Base-by-base conservation (phyloP, 2,329 filamentous ascomycete species). In the Chaetomium sp. region DNA sequence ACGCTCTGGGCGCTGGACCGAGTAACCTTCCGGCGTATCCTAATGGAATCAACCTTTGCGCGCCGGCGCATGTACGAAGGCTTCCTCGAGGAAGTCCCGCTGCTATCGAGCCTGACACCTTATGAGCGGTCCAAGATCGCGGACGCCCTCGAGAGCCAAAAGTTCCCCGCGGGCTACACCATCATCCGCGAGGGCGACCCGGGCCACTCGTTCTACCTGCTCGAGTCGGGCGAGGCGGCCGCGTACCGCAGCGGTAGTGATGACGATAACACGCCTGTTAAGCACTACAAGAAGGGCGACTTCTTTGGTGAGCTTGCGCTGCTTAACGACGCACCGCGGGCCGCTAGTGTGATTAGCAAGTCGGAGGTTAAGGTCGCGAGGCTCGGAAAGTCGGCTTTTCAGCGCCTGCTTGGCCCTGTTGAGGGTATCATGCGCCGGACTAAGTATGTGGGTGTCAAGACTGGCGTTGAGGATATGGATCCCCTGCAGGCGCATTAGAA, bases 111-210 rank as follows among this genome's bases (percentile, higher is more conserved):
- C 27, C 80, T 99, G 55, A 95, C 91, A 45, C 81, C 88, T 0
- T 97, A 97, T 71, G 94, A 99, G 74, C 86, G 94, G 56, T 90
- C 89, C 67, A 99, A 99, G 78, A 96, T 99, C 70, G 92, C 94
- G 59, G 94, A 97, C 72, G 92, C 94, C 1, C 79, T 99, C 55
- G 91, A 97, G 70, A 94, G 91, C 8, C 84, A 87, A 70, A 96
- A 95, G 67, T 95, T 87, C 69, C 80, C 87, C 0, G 75, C 85
- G 6, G 89, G 89, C 27, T 82, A 85, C n/a, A 81, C 81, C 51
- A 95, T 99, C 69, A 97, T 99, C 72, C 79, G 78, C 56, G 90
- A 97, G 72, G 94, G 94, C 52, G 94, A 97, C 69, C 88, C 87
- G 0, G 94, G 94, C 54, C 85, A 95, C 67, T 86, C 89, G 1